A percentile compares a stretch with the other conserved stretches of the same genome.
Evolutionary conservation across 2,329 filamentous ascomycete species (phyloP).

Genomic region (Nemania serpens): DNA sequence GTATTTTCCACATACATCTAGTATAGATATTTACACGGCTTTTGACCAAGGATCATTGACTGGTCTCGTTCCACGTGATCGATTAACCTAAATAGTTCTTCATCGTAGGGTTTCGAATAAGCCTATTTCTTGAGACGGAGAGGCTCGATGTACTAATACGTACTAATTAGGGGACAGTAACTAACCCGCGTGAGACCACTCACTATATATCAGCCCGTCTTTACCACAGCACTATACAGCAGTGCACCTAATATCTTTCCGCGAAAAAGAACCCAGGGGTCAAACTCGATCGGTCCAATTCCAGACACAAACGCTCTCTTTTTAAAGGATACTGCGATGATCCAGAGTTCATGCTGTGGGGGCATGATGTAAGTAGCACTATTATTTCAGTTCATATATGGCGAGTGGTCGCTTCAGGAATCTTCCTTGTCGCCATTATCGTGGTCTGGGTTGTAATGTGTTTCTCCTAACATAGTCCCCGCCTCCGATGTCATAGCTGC

Average conservation of each 20-base stretch:
- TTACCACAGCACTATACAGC: slow-evolving; percentile 14
- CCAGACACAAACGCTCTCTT: slow-evolving; percentile 34
- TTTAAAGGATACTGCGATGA: slow-evolving; percentile 33
- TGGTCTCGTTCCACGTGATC: background rate
- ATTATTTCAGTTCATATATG: slow-evolving; percentile 8
- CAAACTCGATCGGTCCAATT: slow-evolving; percentile 32
- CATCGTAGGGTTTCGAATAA: slow-evolving; percentile 2
- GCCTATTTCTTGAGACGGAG: slow-evolving; percentile 2
- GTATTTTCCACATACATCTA: background rate
- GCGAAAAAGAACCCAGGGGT: slow-evolving; percentile 16
- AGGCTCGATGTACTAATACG: slow-evolving; percentile 2
- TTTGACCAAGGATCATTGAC: background rate
- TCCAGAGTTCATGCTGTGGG: slow-evolving; percentile 26
- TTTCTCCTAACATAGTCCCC: slow-evolving; percentile 67
- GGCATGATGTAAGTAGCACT: slow-evolving; percentile 12
- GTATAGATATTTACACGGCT: background rate
- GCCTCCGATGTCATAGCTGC: slow-evolving; percentile 62
- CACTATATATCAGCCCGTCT: slow-evolving; percentile 2
- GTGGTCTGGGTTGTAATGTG: slow-evolving; percentile 70
- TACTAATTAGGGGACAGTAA: slow-evolving; percentile 1
- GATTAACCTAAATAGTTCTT: slow-evolving; percentile 5
- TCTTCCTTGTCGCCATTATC: slow-evolving; percentile 47
- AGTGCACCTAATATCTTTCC: slow-evolving; percentile 17
- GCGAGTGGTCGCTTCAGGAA: slow-evolving; percentile 26
- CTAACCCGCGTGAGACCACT: background rate